A percentile compares a stretch with the other conserved stretches of the same genome.
Evolutionary conservation across 495 filamentous ascomycete species (phyloP).

Genomic region (Penicillium taxi): DNA sequence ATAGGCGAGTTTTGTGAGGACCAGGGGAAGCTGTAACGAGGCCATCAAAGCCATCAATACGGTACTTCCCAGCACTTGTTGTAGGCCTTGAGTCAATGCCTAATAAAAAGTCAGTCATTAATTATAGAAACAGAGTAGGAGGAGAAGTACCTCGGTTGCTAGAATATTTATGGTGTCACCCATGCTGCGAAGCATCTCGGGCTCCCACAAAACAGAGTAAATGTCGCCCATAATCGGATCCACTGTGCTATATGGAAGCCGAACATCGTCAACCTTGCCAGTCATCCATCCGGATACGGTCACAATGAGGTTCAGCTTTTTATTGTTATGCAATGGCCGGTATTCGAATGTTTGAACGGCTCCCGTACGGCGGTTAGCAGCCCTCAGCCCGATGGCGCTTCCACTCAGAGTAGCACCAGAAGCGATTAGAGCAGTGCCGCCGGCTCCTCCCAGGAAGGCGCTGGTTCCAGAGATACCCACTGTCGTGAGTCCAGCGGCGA

Average conservation of each 20-base stretch:
- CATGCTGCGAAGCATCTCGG: slow-evolving; percentile 95
- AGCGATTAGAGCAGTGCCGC: slow-evolving; percentile 89
- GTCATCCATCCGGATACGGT: slow-evolving; percentile 98
- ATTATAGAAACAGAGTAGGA: neutral
- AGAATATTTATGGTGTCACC: slow-evolving; percentile 97
- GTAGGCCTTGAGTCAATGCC: slow-evolving; percentile 91
- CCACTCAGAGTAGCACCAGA: slow-evolving; percentile 82
- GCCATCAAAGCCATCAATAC: slow-evolving; percentile 86
- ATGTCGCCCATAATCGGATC: slow-evolving; percentile 98
- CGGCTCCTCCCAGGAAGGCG: slow-evolving; percentile 83
- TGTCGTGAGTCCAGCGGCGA: slow-evolving; percentile 90
- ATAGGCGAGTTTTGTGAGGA: slow-evolving; percentile 90
- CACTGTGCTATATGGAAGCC: slow-evolving; percentile 88
- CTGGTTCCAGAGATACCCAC: slow-evolving; percentile 88
- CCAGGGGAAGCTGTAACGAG: slow-evolving; percentile 83
- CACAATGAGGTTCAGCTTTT: slow-evolving; percentile 90
- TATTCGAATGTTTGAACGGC: slow-evolving; percentile 96
- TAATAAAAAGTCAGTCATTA: slow-evolving; percentile 24
- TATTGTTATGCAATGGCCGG: slow-evolving; percentile 92
- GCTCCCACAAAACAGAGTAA: slow-evolving; percentile 96
- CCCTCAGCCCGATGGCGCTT: slow-evolving; percentile 72
- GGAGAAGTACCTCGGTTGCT: slow-evolving; percentile 76
- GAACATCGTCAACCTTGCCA: slow-evolving; percentile 92
- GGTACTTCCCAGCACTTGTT: slow-evolving; percentile 90
- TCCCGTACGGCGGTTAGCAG: slow-evolving; percentile 78